Evolutionary conservation across 108 stramenopile genomes (phyloP), one percentile per base, ranked within the genome.

Genomic region (Nitzschia inconspicua): DNA sequence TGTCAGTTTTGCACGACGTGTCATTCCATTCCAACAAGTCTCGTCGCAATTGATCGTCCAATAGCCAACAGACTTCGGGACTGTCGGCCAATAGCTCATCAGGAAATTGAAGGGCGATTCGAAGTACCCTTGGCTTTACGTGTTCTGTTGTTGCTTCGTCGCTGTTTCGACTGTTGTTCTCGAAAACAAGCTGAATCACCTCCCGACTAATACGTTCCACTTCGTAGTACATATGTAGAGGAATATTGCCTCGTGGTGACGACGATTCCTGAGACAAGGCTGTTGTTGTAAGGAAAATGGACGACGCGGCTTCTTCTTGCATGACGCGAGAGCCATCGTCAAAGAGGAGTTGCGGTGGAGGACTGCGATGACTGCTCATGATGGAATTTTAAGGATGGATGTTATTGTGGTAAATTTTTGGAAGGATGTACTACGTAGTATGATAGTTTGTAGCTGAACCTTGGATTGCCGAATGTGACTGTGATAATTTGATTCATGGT

Each of bases 51-150:
- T 71, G 47, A 26, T 80, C 76, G 47, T 95, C 85, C 57, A 95
- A 47, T 10, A 65, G 36, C 77, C 76, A 83, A 31, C 79, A 82
- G 0, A 95, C 89, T 30, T 83, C 73, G 3, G 89, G 56, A 19
- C 89, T 77, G 66, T 91, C 87, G n/a, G 55, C 22, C 32, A 95
- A 56, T 20, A 91, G 68, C 36, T 86, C 85, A 68, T 91, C 89
- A 31, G 95, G 95, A 62, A 95, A 88, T 68, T 95, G 95, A 29
- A 95, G 74, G 29, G 91, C 95, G 16, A 95, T 64, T 20, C 86
- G 82, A 48, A 68, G 76, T 35, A 80, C 29, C 27, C 11, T 35
- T 10, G 65, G 73, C 32, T 80, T 68, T 7, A 51, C 60, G n/a
- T 57, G 52, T 8, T 58, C 55, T 13, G 52, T 43, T 50, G 52